phyloP scores from a whole-genome alignment of 2,329 filamentous ascomycete species.

The Apiospora sp. region DNA sequence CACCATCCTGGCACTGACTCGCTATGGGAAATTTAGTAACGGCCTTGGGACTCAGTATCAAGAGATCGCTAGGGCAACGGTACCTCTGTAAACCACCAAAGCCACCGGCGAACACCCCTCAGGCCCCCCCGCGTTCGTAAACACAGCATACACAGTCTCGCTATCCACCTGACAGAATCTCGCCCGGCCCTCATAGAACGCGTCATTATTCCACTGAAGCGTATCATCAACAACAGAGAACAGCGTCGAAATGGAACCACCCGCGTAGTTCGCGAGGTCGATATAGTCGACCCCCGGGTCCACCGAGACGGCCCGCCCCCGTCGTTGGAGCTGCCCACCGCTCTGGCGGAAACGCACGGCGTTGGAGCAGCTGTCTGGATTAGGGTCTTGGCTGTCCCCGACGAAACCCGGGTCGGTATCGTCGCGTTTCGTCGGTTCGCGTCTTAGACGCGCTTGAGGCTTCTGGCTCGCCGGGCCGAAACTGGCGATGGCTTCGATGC shows the following conservation, averaged over 20 bases:
- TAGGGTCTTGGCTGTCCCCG: slow-evolving; percentile 25
- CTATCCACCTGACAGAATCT: background rate
- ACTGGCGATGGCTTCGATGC: background rate
- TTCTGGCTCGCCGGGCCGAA: background rate
- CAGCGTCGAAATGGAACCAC: background rate
- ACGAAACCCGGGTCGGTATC: slow-evolving; percentile 27
- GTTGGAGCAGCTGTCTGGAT: slow-evolving; percentile 28
- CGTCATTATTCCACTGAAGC: background rate
- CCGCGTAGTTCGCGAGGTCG: background rate
- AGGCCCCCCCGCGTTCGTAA: background rate
- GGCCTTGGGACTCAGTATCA: too few relatives aligned
- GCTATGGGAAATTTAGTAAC: background rate
- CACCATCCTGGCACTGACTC: background rate
- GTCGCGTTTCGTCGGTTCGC: background rate
- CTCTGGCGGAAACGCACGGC: background rate
- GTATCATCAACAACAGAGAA: background rate
- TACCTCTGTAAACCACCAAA: background rate
- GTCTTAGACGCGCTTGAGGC: background rate
- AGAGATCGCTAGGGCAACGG: background rate
- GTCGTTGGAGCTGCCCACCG: background rate
- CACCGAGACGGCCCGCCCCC: background rate
- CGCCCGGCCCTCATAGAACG: background rate
- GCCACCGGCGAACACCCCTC: background rate
- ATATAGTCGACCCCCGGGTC: background rate
- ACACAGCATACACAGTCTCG: background rate